These are phyloP conservation scores for Magnolia sinica DNA, from an alignment of 164 flowering plant species.

Conservation along the genomic window DNA sequence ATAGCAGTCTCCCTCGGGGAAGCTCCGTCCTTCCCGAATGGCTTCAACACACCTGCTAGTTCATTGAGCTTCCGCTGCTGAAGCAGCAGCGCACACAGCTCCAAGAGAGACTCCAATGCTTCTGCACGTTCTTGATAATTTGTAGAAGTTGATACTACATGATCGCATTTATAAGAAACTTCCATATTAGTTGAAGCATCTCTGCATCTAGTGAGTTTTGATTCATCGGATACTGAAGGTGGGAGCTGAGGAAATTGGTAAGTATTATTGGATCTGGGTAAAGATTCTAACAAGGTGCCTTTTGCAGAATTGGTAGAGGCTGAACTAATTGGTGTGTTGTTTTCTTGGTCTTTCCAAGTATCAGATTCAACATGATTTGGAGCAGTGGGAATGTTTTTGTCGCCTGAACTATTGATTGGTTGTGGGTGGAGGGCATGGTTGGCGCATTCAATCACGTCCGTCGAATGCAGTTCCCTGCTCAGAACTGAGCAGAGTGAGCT, in stretches of 20 bases:
- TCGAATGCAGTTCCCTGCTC: background rate
- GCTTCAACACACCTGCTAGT: slow-evolving; percentile 59
- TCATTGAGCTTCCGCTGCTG: slow-evolving; percentile 52
- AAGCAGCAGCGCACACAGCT: slow-evolving; percentile 48
- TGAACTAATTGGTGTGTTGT: background rate
- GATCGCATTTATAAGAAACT: background rate
- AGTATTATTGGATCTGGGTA: background rate
- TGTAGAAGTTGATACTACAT: too few relatives aligned
- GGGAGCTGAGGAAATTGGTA: background rate
- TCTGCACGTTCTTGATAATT: slow-evolving; percentile 35
- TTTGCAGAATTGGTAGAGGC: background rate
- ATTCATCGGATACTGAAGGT: background rate
- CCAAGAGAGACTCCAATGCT: slow-evolving; percentile 55
- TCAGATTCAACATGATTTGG: background rate
- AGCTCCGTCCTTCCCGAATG: slow-evolving; percentile 65
- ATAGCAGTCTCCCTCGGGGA: slow-evolving; percentile 83
- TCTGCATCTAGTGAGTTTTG: background rate
- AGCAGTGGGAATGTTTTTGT: background rate
- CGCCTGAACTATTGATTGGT: slow-evolving; percentile 1
- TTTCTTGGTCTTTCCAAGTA: background rate
- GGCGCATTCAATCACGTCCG: background rate
- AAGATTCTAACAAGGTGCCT: background rate
- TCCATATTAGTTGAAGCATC: background rate
- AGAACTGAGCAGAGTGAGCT: slow-evolving; percentile 17
- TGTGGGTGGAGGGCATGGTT: background rate